phyloP scores from a whole-genome alignment of 1,284 basidiomycete species.

The Ganoderma boninense region DNA sequence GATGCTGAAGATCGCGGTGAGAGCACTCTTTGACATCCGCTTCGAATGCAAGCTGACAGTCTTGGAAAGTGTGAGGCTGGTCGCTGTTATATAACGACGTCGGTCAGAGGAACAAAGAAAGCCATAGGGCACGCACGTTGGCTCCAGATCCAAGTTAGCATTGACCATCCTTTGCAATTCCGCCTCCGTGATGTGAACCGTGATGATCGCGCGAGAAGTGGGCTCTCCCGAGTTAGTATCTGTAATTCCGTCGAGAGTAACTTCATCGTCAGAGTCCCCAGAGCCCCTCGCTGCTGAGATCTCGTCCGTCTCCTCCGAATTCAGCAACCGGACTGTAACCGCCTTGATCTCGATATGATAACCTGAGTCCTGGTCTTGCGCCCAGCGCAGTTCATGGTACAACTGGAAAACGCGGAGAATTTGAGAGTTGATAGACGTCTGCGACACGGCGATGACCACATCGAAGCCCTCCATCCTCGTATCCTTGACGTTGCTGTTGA shows the following conservation, averaged over 20 bases:
- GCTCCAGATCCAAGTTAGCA: neutral
- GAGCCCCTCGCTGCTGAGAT: neutral
- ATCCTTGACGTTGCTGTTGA: constrained; percentile 33
- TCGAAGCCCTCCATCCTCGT: constrained; percentile 42
- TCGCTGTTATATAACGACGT: neutral
- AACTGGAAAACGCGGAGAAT: constrained; percentile 29
- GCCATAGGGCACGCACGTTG: neutral
- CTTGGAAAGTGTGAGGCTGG: constrained; percentile 16
- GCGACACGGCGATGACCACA: constrained; percentile 42
- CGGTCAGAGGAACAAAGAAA: neutral
- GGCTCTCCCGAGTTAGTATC: neutral
- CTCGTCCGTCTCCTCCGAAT: neutral
- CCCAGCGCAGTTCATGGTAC: neutral
- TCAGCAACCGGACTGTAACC: constrained; percentile 19
- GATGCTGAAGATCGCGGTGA: constrained; percentile 19
- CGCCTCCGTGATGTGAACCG: constrained; percentile 30
- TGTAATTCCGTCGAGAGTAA: neutral
- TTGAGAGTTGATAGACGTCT: constrained; percentile 41
- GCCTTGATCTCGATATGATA: constrained; percentile 37
- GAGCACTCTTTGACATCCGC: constrained; percentile 33
- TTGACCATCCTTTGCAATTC: neutral
- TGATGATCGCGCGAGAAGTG: constrained; percentile 36
- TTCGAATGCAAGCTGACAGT: constrained; percentile 39
- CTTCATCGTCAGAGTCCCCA: neutral
- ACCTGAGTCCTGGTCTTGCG: neutral